Base-by-base conservation (phyloP, 2,329 filamentous ascomycete species). In the Xylariaceae sp. region DNA sequence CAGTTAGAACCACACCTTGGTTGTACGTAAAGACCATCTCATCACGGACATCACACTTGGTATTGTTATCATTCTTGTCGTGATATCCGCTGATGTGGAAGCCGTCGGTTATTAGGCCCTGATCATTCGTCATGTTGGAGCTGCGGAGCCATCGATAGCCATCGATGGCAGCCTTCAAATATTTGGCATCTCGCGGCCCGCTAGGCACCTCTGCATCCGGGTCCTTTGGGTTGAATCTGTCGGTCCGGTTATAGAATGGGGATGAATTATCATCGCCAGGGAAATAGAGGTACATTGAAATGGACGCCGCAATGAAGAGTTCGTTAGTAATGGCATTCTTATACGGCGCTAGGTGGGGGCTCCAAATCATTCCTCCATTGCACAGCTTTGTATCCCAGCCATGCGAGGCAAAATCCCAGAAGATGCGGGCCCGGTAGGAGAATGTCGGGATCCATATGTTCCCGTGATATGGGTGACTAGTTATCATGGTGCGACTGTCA, bases 271-370 rank as follows among this genome's bases (percentile, higher is more conserved):
- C 75, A 70, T 96, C 92, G 1, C 92, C 91, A 0, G 93, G 91
- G 64, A 93, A 96, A 69, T 94, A 84, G 4, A 95, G 82, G 70
- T 96, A 97, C 94, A 98, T 97, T 50, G 83, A 85, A 31, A 94
- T 84, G 19, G 90, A 95, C 0, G 91, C 92, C 0, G 93, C 82
- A 58, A 97, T 91, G 75, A 85, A 97, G 1, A 97, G 83, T 71
- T 97, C 87, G 69, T 97, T 97, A 26, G 94, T 98, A 67, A 98
- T 96, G 61, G 94, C 92, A 69, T 98, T 98, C 71, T 97, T 98
- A 78, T 97, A 98, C 0, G 92, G 92, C 34, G 82, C 74, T 24
- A 94, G 76, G 31, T 85, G 84, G 2, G 91, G 91, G 64, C 90
- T 96, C 94, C 94, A 98, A 12, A 87, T 83, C 90, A 98, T 96